Percentiles rank a stretch among this genome's conserved stretches.
These are phyloP conservation scores for Pythium plurisporium DNA, from an alignment of 352 stramenopile genomes.

Conservation along the genomic window DNA sequence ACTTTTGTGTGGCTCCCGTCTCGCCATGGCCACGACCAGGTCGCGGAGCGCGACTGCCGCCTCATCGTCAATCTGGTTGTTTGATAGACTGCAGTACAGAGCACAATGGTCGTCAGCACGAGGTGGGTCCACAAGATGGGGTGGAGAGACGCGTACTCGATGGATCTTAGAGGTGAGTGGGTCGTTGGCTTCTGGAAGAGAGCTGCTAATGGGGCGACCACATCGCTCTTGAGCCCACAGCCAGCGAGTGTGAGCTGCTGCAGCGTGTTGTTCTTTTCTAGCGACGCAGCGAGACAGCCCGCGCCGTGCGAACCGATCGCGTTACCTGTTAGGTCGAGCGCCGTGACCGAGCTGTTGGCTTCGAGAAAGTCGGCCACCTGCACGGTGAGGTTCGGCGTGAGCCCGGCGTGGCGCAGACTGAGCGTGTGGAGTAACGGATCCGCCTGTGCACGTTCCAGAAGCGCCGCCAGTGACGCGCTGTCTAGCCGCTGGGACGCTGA, in stretches of 20 bases:
- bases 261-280: conserved; percentile 31
- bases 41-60: conserved; percentile 21
- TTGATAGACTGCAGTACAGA: conserved; percentile 21
- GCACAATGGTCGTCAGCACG: too few species aligned
- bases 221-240: conserved; percentile 29
- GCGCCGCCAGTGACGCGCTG: conserved; percentile 15
- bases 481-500: too few species aligned
- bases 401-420: conserved; percentile 21
- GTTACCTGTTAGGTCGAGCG: conserved; percentile 36
- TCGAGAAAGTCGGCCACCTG: conserved; percentile 46
- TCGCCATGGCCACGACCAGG: conserved; percentile 24
- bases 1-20: too few species aligned
- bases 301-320: conserved; percentile 33
- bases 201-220: conserved; percentile 24
- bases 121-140: too few species aligned
- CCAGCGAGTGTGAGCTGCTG: conserved; percentile 23
- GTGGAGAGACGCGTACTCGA: conserved; percentile 1
- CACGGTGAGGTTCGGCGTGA: conserved; percentile 39
- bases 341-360: conserved; percentile 32
- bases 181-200: conserved; percentile 16
- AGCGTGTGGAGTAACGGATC: conserved; percentile 17
- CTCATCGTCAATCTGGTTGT: conserved; percentile 40
- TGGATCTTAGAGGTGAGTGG: not conserved
- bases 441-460: conserved; percentile 20
- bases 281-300: conserved; percentile 30